These are phyloP conservation scores for Prunus mira DNA, from an alignment of 306 rosid species.

Conservation along the genomic window DNA sequence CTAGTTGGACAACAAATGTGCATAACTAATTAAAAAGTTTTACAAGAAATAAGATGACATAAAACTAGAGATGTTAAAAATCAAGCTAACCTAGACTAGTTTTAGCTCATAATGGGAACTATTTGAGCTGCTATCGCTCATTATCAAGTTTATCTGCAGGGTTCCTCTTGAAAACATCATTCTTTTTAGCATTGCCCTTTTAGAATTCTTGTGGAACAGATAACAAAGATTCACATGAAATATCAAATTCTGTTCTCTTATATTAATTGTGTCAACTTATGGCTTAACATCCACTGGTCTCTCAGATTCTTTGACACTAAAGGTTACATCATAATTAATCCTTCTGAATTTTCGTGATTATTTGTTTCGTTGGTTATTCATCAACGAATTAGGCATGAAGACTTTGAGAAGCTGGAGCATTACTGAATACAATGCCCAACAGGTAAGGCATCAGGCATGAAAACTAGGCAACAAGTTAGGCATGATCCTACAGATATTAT, in stretches of 20 bases:
- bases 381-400: background rate
- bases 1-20: slow-evolving; percentile 18
- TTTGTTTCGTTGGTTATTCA: background rate
- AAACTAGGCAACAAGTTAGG: background rate
- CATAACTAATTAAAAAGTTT: background rate
- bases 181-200: background rate
- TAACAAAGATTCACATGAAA: background rate
- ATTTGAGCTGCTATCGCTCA: background rate
- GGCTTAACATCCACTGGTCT: background rate
- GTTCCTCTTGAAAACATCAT: background rate
- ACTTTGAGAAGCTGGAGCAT: background rate
- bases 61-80: background rate
- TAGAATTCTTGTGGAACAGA: background rate
- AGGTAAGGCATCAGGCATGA: background rate
- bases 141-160: background rate
- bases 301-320: background rate
- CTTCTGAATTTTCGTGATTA: background rate
- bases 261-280: background rate
- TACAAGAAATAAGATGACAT: background rate
- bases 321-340: background rate
- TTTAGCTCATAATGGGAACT: background rate
- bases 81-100: background rate
- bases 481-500: background rate
- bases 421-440: background rate
- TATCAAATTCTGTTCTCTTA: background rate